These are phyloP conservation scores for Orbilia brochopaga DNA, from an alignment of 2,329 filamentous ascomycete species.

Conservation along the genomic window DNA sequence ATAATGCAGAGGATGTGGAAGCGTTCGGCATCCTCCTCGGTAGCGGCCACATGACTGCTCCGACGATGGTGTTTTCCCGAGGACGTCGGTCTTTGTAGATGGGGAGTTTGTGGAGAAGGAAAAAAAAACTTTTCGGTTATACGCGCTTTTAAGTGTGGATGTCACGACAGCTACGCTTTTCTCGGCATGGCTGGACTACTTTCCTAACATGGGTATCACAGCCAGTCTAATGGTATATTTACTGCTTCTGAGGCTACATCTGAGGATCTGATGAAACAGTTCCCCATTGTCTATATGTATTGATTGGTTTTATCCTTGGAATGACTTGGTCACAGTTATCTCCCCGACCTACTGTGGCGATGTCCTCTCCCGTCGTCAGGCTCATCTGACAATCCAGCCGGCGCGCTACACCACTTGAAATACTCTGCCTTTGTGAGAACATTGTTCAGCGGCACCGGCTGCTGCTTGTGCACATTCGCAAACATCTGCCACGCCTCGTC, in stretches of 20 bases:
- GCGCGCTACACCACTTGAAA: slow-evolving; percentile 40
- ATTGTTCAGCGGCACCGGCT: slow-evolving; percentile 25
- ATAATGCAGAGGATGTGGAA: slow-evolving; percentile 10
- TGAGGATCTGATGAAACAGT: no score
- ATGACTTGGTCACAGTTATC: no score
- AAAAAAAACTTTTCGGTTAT: slow-evolving; percentile 33
- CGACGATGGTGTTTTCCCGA: slow-evolving; percentile 28
- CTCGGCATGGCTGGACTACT: neutral
- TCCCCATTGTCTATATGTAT: no score
- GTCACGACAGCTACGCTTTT: neutral
- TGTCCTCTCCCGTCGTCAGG: slow-evolving; percentile 22
- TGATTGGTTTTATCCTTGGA: no score
- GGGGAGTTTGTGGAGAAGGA: slow-evolving; percentile 16
- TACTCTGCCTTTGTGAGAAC: slow-evolving; percentile 33
- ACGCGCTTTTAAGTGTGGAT: slow-evolving; percentile 29
- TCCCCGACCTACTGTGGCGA: slow-evolving; percentile 7
- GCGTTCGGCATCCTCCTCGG: slow-evolving; percentile 9
- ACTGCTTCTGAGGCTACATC: neutral
- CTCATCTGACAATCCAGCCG: slow-evolving; percentile 7
- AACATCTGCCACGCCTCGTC: slow-evolving; percentile 49
- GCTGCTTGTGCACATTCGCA: slow-evolving; percentile 41
- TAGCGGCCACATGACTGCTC: slow-evolving; percentile 29
- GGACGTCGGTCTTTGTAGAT: slow-evolving; percentile 41
- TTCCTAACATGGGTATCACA: neutral
- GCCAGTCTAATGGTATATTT: neutral